Evolutionary conservation across 140 eudicot species (phyloP).

Genomic region (Oenanthe javanica): DNA sequence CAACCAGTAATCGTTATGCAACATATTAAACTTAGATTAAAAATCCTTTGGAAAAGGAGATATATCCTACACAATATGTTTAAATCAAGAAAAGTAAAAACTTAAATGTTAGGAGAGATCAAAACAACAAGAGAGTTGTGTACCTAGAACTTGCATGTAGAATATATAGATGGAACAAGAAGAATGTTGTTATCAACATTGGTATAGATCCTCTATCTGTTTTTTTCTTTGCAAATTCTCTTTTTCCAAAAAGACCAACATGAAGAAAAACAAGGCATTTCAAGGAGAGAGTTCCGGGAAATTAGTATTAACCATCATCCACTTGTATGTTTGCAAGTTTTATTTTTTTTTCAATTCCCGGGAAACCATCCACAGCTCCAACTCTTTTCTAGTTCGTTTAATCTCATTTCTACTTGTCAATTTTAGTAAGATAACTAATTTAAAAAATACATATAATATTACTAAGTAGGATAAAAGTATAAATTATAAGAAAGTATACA

Average conservation of each 20-base stretch:
- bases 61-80: background rate
- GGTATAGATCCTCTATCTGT: background rate
- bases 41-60: background rate
- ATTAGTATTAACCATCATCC: background rate
- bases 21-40: no score
- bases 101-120: background rate
- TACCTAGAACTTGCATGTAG: background rate
- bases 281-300: constrained; percentile 5
- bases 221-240: background rate
- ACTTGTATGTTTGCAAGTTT: background rate
- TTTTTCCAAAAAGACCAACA: background rate
- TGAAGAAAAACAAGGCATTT: background rate
- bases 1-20: background rate
- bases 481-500: no score
- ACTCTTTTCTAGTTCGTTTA: background rate
- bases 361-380: background rate
- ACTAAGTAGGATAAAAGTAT: no score
- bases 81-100: background rate
- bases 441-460: no score
- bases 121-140: background rate
- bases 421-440: no score
- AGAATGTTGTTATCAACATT: background rate
- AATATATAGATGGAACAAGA: background rate
- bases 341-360: background rate
- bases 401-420: no score